Evolutionary conservation across 495 filamentous ascomycete species (phyloP).

Genomic region (Podospora fimiseda): DNA sequence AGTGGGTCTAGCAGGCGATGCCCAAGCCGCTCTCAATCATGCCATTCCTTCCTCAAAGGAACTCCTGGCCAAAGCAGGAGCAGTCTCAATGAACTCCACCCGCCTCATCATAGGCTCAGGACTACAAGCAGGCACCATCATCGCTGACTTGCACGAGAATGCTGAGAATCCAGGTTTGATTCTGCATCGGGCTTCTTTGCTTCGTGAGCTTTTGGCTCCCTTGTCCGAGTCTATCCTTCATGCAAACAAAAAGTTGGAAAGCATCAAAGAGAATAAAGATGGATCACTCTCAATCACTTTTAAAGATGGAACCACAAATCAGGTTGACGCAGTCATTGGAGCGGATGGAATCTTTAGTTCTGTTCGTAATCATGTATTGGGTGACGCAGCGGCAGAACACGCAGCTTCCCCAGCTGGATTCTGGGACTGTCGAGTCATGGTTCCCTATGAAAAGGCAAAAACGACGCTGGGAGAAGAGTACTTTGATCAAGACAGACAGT

Average conservation of each 20-base stretch:
- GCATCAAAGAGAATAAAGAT: not conserved
- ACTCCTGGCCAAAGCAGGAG: not conserved
- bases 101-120: conserved; percentile 2
- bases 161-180: not conserved
- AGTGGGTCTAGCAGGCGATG: not conserved
- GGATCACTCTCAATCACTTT: conserved; percentile 11
- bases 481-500: conserved; percentile 16
- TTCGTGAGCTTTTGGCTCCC: not conserved
- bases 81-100: not conserved
- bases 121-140: conserved; percentile 1
- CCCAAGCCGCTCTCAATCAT: not conserved
- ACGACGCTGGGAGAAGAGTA: conserved; percentile 10
- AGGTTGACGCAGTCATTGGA: conserved; percentile 24
- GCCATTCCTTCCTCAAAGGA: not conserved
- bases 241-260: not conserved
- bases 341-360: conserved; percentile 25
- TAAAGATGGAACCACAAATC: conserved; percentile 10
- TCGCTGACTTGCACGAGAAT: not conserved
- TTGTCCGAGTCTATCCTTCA: not conserved
- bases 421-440: conserved; percentile 17
- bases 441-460: conserved; percentile 13
- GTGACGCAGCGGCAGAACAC: not conserved
- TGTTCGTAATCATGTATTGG: conserved; percentile 14
- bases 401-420: conserved; percentile 9
- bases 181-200: not conserved